A percentile compares a stretch with the other conserved stretches of the same genome.
phyloP scores from a whole-genome alignment of 2,329 filamentous ascomycete species.

The Aciculosporium take region DNA sequence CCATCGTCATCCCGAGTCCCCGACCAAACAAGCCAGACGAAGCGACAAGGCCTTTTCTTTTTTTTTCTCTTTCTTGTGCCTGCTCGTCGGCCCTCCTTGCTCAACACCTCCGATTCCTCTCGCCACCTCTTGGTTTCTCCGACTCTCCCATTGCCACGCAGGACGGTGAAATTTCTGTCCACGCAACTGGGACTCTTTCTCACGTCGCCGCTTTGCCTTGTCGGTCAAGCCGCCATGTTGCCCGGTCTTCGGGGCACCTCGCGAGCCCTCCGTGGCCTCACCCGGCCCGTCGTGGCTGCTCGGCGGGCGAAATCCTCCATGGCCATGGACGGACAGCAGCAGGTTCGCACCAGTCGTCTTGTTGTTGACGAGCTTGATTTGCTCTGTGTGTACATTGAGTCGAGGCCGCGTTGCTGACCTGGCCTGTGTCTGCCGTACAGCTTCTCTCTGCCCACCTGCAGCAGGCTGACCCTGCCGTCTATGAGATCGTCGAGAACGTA shows the following conservation, averaged over 20 bases:
- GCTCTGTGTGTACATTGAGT: background rate
- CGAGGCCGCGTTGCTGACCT: constrained; percentile 6
- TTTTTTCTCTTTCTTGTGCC: background rate
- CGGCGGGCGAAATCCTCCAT: constrained; percentile 31
- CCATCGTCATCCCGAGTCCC: too few species aligned
- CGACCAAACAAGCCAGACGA: too few species aligned
- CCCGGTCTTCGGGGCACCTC: constrained; percentile 33
- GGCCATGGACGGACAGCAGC: constrained; percentile 42
- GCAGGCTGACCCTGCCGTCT: constrained; percentile 75
- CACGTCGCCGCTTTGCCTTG: background rate
- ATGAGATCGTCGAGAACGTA: constrained; percentile 83
- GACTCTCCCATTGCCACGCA: background rate
- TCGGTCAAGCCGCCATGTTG: constrained; percentile 25
- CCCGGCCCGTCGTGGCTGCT: constrained; percentile 16
- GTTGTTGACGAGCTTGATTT: constrained; percentile 4
- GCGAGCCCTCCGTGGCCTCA: constrained; percentile 30
- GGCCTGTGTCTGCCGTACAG: constrained; percentile 50
- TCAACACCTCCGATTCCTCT: background rate
- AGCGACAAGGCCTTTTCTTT: background rate
- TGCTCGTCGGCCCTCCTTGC: background rate
- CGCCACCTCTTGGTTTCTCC: background rate
- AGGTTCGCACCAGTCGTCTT: constrained; percentile 26
- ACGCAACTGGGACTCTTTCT: background rate
- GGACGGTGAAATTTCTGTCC: background rate
- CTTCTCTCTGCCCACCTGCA: constrained; percentile 66